A percentile compares a stretch with the other conserved stretches of the same genome.
These are phyloP conservation scores for Licmophora abbreviata DNA, from an alignment of 108 stramenopile genomes.

Conservation along the genomic window DNA sequence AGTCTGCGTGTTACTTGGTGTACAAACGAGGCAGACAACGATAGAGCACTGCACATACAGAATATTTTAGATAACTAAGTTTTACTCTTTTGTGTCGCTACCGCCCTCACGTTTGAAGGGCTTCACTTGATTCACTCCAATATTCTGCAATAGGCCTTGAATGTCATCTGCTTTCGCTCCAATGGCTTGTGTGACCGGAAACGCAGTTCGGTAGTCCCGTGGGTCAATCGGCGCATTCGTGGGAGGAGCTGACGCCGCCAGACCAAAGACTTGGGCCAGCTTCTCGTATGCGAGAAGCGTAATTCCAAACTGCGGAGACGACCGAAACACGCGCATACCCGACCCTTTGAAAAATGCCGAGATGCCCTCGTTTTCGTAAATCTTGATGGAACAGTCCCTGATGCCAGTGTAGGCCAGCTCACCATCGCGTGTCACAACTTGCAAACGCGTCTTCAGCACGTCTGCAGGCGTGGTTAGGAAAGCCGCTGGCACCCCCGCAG, in stretches of 20 bases:
- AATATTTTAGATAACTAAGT: too few relatives aligned
- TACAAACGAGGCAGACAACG: too few relatives aligned
- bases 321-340: slow-evolving; percentile 25
- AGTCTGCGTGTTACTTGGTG: too few relatives aligned
- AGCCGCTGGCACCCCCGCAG: slow-evolving; percentile 37
- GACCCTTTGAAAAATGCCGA: slow-evolving; percentile 34
- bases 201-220: neutral
- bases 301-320: slow-evolving; percentile 42
- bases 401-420: neutral
- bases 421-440: slow-evolving; percentile 5
- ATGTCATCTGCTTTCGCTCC: neutral
- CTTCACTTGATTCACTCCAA: too few relatives aligned
- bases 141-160: neutral
- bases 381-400: neutral
- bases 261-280: too few relatives aligned
- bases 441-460: slow-evolving; percentile 43
- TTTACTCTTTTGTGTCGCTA: too few relatives aligned
- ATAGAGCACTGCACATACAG: too few relatives aligned
- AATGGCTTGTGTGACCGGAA: neutral
- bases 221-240: too few relatives aligned
- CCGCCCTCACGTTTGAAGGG: too few relatives aligned
- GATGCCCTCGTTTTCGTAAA: slow-evolving; percentile 30
- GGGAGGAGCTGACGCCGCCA: too few relatives aligned
- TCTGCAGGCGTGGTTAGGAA: slow-evolving; percentile 45
- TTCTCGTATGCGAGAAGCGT: too few relatives aligned